Percentiles rank a stretch among this genome's conserved stretches.
phyloP scores from a whole-genome alignment of 2,329 filamentous ascomycete species.

The Colletotrichum sidae region DNA sequence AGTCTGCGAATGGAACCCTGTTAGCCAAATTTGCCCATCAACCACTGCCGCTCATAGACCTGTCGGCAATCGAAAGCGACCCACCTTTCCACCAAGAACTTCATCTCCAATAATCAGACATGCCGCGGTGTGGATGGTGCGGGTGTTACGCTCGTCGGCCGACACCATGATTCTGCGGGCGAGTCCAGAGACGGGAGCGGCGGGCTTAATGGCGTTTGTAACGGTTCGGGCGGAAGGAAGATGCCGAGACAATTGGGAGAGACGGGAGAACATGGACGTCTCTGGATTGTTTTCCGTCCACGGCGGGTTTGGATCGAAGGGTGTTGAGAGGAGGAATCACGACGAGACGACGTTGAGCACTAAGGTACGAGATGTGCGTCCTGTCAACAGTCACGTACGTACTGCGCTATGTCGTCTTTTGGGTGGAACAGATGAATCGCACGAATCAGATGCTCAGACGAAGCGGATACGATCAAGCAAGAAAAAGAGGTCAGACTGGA shows the following conservation, averaged over 20 bases:
- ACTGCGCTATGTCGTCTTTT: not conserved
- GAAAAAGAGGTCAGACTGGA: not conserved
- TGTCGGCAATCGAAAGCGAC: slow-evolving; percentile 38
- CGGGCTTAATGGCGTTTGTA: slow-evolving; percentile 43
- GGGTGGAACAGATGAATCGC: slow-evolving; percentile 2
- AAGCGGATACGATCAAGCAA: slow-evolving; percentile 20
- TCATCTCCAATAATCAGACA: slow-evolving; percentile 98
- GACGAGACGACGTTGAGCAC: not conserved
- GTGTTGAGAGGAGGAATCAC: slow-evolving; percentile 3
- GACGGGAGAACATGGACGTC: slow-evolving; percentile 77
- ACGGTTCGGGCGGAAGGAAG: slow-evolving; percentile 52
- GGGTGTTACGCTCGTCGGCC: slow-evolving; percentile 66
- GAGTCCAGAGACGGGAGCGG: slow-evolving; percentile 40
- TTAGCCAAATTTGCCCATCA: no score
- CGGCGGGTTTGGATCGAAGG: no score
- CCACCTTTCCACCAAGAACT: slow-evolving; percentile 92
- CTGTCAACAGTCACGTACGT: not conserved
- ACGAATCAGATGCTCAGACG: slow-evolving; percentile 24
- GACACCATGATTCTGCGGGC: slow-evolving; percentile 56
- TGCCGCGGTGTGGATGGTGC: slow-evolving; percentile 87
- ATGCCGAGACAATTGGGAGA: slow-evolving; percentile 80
- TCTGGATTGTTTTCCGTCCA: not conserved
- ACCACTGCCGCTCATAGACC: not conserved
- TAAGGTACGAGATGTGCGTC: not conserved
- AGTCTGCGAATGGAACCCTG: slow-evolving; percentile 41